phyloP scores from a whole-genome alignment of 345 rosid species.

The Pistacia integerrima region DNA sequence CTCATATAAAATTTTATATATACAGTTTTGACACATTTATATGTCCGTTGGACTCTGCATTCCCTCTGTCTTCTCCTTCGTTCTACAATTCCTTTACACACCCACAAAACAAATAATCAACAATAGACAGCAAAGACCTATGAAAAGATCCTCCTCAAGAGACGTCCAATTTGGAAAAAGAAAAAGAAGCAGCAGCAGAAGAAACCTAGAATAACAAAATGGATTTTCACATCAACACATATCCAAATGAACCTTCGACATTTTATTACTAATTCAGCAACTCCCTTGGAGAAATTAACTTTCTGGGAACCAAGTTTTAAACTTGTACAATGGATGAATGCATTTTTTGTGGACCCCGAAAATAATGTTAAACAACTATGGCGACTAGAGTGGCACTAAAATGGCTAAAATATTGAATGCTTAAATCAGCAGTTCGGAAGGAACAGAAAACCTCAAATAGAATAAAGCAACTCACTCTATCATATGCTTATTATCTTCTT shows the following conservation, averaged over 20 bases:
- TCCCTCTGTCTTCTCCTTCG: too few relatives aligned
- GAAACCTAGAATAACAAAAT: too few relatives aligned
- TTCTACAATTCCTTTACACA: too few relatives aligned
- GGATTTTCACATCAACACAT: neutral
- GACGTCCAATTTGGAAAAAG: neutral
- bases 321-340: neutral
- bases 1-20: neutral
- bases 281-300: neutral
- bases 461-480: constrained; percentile 32
- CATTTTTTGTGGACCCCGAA: neutral
- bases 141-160: neutral
- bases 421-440: neutral
- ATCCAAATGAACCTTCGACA: neutral
- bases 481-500: constrained; percentile 26
- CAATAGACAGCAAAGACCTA: neutral
- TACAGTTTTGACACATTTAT: neutral
- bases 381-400: neutral
- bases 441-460: neutral
- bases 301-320: neutral
- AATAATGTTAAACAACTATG: neutral
- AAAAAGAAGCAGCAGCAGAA: neutral
- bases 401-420: neutral
- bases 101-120: neutral
- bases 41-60: too few relatives aligned
- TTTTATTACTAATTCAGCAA: neutral